Base-by-base conservation (phyloP, 768 basidiomycete species). In the Holtermannia corniformis region DNA sequence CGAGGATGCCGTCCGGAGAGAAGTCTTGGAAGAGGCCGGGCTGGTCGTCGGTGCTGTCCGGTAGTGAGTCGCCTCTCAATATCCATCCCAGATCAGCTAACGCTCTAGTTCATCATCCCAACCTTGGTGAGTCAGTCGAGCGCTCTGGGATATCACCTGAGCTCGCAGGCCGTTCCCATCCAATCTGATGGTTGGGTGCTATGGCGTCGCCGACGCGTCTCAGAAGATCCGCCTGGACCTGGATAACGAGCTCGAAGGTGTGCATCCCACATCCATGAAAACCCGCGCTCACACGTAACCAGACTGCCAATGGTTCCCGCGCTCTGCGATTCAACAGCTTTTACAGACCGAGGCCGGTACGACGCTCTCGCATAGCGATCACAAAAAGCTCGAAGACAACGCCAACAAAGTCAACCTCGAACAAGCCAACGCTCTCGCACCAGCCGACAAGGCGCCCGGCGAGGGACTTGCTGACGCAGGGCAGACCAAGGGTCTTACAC, bases 21-120 rank as follows among this genome's bases (percentile, higher is more conserved):
- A 97, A 72, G 84, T 93, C 71, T 88, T 88, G 83, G 93, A 99
- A 71, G 93, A 97, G 71, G 87, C 88, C 1, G 93, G 93, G 3
- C 79, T 97, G n/a, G 80, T 78, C 44, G 87, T 88, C 21, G 84
- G 83, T 76, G 78, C 88, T 58, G 79, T 91, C 22, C 78, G 77
- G 59, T 96, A 93, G 68, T 70, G 42, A 64, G 70, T 59, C 10
- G 16, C 7, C 10, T 37, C n/a, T n/a, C n/a, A n/a, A n/a, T n/a
- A n/a, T n/a, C n/a, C n/a, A n/a, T n/a, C n/a, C n/a, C n/a, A n/a
- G n/a, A n/a, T n/a, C n/a, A n/a, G 32, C 32, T 37, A 16, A 37
- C 32, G 7, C 32, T 23, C 21, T 42, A 72, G 70, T 56, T 72
- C 70, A 5, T 72, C 70, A 4, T 63, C 63, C 60, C 70, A 72